Conservation (phyloP, 371 early-diverging fungal genomes). For the Cladochytrium tenue region DNA sequence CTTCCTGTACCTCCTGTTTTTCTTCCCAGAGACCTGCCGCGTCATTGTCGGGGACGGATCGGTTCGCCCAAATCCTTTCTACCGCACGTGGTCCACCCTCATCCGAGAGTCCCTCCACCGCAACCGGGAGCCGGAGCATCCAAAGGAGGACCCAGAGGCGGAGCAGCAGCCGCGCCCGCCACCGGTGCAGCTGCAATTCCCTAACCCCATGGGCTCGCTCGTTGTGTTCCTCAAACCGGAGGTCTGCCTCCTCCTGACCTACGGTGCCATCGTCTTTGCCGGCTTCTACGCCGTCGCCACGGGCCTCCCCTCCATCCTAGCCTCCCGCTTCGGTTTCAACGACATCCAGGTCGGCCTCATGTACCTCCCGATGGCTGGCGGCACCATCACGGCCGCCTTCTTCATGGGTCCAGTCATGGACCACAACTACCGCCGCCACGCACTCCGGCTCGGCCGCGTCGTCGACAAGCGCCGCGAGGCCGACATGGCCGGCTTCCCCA, state of each 20-base stretch:
- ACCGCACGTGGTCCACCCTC: too few species aligned
- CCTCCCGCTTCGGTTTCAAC: background rate
- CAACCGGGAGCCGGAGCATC: too few species aligned
- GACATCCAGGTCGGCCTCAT: background rate
- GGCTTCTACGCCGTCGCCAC: background rate
- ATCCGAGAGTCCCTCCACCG: too few species aligned
- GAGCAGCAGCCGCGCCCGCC: too few species aligned
- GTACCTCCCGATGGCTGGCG: background rate
- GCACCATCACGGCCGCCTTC: background rate
- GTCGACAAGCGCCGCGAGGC: background rate
- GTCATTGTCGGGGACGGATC: slow-evolving; percentile 1
- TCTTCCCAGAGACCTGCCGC: background rate
- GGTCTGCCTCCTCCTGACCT: too few species aligned
- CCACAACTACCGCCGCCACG: background rate
- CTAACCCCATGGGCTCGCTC: too few species aligned
- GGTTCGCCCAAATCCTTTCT: too few species aligned
- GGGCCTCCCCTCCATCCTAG: background rate
- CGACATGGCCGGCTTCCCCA: background rate
- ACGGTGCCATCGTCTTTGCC: too few species aligned
- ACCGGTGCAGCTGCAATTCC: too few species aligned
- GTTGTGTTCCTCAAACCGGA: too few species aligned
- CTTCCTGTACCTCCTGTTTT: background rate
- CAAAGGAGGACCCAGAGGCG: too few species aligned
- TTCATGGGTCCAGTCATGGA: background rate
- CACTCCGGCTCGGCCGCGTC: background rate